Conservation (phyloP, 805 yeast genomes). For the Jamesozyma gamospora region DNA sequence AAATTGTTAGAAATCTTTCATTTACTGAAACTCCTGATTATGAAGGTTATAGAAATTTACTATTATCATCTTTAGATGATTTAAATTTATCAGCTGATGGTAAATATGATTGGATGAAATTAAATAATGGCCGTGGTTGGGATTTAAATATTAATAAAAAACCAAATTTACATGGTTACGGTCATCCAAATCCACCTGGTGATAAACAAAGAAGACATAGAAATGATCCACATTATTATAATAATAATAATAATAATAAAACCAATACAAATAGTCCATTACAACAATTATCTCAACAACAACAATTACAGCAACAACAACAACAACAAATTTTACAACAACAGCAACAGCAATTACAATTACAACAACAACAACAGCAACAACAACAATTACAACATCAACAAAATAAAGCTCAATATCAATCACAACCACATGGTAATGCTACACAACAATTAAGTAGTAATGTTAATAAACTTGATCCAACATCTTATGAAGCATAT, state of each 20-base stretch:
- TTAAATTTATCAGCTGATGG: conserved; percentile 70
- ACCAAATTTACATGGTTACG: conserved; percentile 92
- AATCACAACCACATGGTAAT: conserved; percentile 1
- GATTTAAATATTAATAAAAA: conserved; percentile 81
- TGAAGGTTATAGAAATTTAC: conserved; percentile 67
- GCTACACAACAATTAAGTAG: conserved; percentile 5
- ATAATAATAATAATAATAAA: conserved; percentile 12
- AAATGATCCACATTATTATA: conserved; percentile 10
- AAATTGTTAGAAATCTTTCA: conserved; percentile 75
- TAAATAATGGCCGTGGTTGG: conserved; percentile 95
- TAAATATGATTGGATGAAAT: conserved; percentile 95
- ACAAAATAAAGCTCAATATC: not conserved
- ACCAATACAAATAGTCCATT: conserved; percentile 8
- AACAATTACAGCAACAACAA: conserved; percentile 7
- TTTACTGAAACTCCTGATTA: conserved; percentile 95
- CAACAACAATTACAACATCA: conserved; percentile 10
- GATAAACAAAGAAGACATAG: conserved; percentile 31
- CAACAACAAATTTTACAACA: conserved; percentile 8
- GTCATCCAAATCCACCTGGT: conserved; percentile 81
- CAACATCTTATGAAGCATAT: conserved; percentile 33
- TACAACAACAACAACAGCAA: conserved; percentile 19
- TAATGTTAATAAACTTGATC: conserved; percentile 28
- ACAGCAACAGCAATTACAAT: conserved; percentile 14
- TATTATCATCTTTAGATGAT: conserved; percentile 68
- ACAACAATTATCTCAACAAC: conserved; percentile 12